Evolutionary conservation across 352 stramenopile species (phyloP), one percentile per base, ranked within the genome.

Genomic region (Pythium rishiriense): DNA sequence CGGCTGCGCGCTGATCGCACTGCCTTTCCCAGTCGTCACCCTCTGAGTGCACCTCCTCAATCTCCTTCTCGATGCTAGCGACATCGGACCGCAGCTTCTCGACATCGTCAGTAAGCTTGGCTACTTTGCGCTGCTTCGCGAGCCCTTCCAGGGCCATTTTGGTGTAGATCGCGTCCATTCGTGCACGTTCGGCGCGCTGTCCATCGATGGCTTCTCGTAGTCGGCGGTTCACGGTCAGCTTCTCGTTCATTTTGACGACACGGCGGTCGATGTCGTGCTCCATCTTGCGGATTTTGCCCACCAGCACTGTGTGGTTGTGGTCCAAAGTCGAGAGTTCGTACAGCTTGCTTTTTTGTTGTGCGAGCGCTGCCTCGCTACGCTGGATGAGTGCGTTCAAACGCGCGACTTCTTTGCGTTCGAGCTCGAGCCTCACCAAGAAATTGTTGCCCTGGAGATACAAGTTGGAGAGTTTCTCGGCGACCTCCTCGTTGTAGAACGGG

Each of bases 231-330:
- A 61, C 69, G 26, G 78, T 83, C 22, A 94, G 78, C 17, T 83
- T 85, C 46, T 93, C 85, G 55, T 94, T 94, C 72, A 94, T 85
- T 29, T 90, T 90, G 29, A 94, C 79, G 41, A 94, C 83, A 1
- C 84, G 81, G 4, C 83, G 83, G 61, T 94, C 85, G 10, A 93
- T 85, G 11, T 94, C 85, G 50, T 89, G 76, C 71, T 94, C 81
- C 74, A 94, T 88, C 39, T 93, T 93, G 58, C 85, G 79, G 2
- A 91, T 75, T 29, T 82, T 75, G 1, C 67, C 73, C 11, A 92
- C 68, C 22, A 93, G 73, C 14, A 81, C 69, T 15, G 52, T 66
- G 58, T 93, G 83, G 66, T 88, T 91, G 63, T 88, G 78, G 31
- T 91, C 83, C 17, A 92, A 65, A 12, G 80, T 73, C 21, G 76